Conservation (phyloP, 768 basidiomycete genomes). For the Piloderma croceum region DNA sequence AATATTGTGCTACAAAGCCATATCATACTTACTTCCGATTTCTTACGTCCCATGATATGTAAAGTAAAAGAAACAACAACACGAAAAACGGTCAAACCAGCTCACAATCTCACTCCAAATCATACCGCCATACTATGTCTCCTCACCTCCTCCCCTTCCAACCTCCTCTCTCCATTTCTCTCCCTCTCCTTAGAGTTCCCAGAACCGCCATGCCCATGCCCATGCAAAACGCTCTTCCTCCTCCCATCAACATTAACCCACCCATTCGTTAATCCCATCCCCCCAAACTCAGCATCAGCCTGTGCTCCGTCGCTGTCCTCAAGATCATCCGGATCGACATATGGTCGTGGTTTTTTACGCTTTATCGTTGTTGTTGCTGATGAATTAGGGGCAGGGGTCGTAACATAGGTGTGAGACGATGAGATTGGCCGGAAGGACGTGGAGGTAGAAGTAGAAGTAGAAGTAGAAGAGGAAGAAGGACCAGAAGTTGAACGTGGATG, state of each 20-base stretch:
- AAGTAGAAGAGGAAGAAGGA: conserved; percentile 27
- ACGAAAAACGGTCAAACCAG: neutral
- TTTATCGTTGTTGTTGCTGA: conserved; percentile 29
- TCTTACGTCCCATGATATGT: no score
- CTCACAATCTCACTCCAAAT: conserved; percentile 21
- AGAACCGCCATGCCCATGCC: conserved; percentile 9
- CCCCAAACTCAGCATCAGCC: conserved; percentile 61
- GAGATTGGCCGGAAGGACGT: conserved; percentile 32
- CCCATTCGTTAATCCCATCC: conserved; percentile 14
- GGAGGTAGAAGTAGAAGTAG: conserved; percentile 31
- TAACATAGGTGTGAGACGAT: conserved; percentile 21
- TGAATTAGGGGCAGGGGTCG: conserved; percentile 16
- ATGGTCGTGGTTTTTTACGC: conserved; percentile 51
- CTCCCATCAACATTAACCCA: conserved; percentile 59
- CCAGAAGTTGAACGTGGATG: conserved; percentile 31
- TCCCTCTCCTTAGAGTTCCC: conserved; percentile 11
- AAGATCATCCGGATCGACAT: conserved; percentile 36
- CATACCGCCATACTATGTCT: conserved; percentile 65
- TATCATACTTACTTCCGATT: no score
- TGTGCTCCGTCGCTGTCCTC: conserved; percentile 61
- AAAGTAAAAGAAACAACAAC: neutral
- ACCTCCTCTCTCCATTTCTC: conserved; percentile 26
- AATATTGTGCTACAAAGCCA: no score
- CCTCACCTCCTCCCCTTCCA: conserved; percentile 48
- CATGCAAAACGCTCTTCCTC: conserved; percentile 39